Conservation (phyloP, 2,329 filamentous ascomycete species). For the Epichloe sibirici region DNA sequence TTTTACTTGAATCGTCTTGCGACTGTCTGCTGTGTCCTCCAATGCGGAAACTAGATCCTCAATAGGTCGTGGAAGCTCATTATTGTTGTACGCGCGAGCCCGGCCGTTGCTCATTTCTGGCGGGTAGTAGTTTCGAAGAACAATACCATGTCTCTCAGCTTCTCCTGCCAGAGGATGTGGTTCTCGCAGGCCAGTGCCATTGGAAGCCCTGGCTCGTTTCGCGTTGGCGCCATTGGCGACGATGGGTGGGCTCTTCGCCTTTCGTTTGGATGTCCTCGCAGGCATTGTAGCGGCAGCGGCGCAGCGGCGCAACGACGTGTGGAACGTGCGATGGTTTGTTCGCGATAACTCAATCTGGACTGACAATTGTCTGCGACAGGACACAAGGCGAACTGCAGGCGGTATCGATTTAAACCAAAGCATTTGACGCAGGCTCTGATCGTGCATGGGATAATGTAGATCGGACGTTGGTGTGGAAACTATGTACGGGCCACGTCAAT, state of each 20-base stretch:
- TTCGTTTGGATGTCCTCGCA: conserved; percentile 17
- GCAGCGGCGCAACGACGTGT: not conserved
- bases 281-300: conserved; percentile 17
- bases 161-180: conserved; percentile 35
- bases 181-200: conserved; percentile 27
- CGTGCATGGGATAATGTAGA: not conserved
- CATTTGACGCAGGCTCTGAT: not conserved
- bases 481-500: not conserved
- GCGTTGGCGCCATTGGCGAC: conserved; percentile 13
- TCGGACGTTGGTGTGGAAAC: not conserved
- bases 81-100: conserved; percentile 60
- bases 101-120: conserved; percentile 75
- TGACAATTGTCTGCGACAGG: not conserved
- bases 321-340: not conserved
- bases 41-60: conserved; percentile 52
- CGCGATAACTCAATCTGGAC: not conserved
- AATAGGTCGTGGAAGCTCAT: conserved; percentile 60
- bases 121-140: conserved; percentile 68
- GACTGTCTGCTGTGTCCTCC: conserved; percentile 41
- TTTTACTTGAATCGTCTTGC: conserved; percentile 39
- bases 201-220: conserved; percentile 22
- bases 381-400: not conserved
- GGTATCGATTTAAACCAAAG: not conserved
- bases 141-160: conserved; percentile 45
- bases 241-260: conserved; percentile 11